Base-by-base conservation (phyloP, 116 monocot species). In the Dioscorea cayenensis region DNA sequence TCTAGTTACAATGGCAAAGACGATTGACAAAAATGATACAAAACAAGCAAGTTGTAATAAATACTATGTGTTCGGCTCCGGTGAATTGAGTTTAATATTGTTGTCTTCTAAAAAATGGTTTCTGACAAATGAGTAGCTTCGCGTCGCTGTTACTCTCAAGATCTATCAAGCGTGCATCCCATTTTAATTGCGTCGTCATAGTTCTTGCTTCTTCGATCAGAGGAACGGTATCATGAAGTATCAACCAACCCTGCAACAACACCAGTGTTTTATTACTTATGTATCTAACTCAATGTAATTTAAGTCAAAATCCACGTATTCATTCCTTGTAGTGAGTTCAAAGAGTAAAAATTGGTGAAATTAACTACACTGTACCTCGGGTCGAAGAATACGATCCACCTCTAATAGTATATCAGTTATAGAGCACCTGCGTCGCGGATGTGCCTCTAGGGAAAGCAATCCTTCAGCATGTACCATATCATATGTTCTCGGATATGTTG, bases 401-500 rank as follows among this genome's bases (percentile, higher is more conserved):
- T 91, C 90, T 71, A 91, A 65, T 21, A 91, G 80, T 55, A 91
- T 65, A 55, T 84, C 80, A 9, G 66, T 66, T 50, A 87, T 49
- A 32, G 75, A 70, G 51, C 87, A 91, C 50, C 64, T 82, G 61
- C 72, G 80, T 20, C 21, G 62, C 3, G 25, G 62, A 27, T 62
- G 62, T 20, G 23, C 7, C 62, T 62, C 62, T 9, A 62, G 62
- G 6, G 91, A 85, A 25, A 91, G 66, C 52, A 91, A 73, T 14
- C 87, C 82, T 52, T 71, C 73, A 21, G 82, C 90, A 72, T 91
- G 90, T 19, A 91, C 82, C 82, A 91, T 69, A 73, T 91, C 90
- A 66, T 91, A 91, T 20, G 87, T 91, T 73, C 87, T 69, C 22
- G 90, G 90, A 77, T 87, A 90, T 21, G 90, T 87, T 14, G 90